These are phyloP conservation scores for Aspergillus pseudonomiae DNA, from an alignment of 2,329 filamentous ascomycete genomes.

Conservation along the genomic window DNA sequence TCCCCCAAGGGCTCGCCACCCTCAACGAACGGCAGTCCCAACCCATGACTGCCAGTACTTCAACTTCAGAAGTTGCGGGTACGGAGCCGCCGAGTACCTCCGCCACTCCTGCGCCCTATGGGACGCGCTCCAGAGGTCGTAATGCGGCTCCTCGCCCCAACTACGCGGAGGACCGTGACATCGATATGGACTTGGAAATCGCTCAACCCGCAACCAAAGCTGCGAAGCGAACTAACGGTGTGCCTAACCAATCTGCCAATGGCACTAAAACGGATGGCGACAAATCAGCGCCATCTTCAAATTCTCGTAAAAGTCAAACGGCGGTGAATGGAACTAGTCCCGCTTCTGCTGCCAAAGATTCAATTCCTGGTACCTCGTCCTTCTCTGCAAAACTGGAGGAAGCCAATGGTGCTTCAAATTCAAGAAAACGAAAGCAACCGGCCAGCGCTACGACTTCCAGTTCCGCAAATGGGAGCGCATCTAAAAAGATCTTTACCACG, in stretches of 20 bases:
- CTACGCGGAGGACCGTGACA: conserved; percentile 91
- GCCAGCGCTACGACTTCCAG: conserved; percentile 39
- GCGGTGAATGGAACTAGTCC: conserved; percentile 37
- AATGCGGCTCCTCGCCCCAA: conserved; percentile 81
- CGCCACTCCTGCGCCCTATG: conserved; percentile 71
- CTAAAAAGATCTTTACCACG: conserved; percentile 42
- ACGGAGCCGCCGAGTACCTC: conserved; percentile 43
- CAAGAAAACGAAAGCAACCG: conserved; percentile 85
- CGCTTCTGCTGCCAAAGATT: conserved; percentile 43
- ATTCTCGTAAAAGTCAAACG: conserved; percentile 44
- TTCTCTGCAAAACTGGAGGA: conserved; percentile 56
- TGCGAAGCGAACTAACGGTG: conserved; percentile 35
- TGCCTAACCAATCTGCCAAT: conserved; percentile 30
- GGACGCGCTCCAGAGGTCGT: conserved; percentile 90
- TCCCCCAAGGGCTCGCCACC: conserved; percentile 23
- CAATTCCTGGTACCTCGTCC: conserved; percentile 61
- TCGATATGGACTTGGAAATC: conserved; percentile 84
- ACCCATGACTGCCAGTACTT: conserved; percentile 49
- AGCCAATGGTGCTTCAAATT: conserved; percentile 47
- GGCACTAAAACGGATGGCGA: conserved; percentile 41
- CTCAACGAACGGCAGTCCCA: conserved; percentile 43
- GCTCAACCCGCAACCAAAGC: conserved; percentile 34
- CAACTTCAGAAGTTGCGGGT: conserved; percentile 41
- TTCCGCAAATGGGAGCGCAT: conserved; percentile 32
- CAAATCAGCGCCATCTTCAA: conserved; percentile 40